These are phyloP conservation scores for Apophysomyces elegans DNA, from an alignment of 371 early-diverging fungal species.

Conservation along the genomic window DNA sequence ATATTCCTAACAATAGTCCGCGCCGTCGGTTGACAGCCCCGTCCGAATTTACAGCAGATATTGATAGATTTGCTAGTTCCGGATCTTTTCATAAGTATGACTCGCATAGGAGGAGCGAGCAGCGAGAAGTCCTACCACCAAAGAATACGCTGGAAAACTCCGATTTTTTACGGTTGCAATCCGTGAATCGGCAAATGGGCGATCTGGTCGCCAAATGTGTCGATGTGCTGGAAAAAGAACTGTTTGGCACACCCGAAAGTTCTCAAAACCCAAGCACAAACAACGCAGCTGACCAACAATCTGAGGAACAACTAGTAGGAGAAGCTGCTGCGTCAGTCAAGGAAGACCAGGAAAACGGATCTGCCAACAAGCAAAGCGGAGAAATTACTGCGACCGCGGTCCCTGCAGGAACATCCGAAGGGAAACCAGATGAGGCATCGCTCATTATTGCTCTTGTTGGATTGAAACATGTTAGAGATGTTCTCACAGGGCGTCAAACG, in stretches of 20 bases:
- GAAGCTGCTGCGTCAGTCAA: background rate
- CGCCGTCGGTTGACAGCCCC: constrained; percentile 31
- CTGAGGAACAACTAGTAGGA: constrained; percentile 10
- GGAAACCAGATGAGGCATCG: constrained; percentile 32
- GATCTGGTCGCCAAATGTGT: constrained; percentile 59
- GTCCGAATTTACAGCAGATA: constrained; percentile 46
- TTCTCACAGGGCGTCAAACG: constrained; percentile 52
- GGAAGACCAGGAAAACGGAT: background rate
- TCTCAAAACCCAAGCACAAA: background rate
- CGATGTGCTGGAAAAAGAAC: constrained; percentile 54
- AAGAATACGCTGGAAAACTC: background rate
- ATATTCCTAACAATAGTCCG: constrained; percentile 8
- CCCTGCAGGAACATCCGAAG: background rate
- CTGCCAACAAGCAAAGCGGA: background rate
- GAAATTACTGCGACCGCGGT: constrained; percentile 6
- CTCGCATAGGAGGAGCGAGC: background rate
- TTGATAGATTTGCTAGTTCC: constrained; percentile 34
- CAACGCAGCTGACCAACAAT: background rate
- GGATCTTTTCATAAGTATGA: constrained; percentile 12
- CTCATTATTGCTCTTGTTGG: constrained; percentile 55
- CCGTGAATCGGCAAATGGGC: constrained; percentile 54
- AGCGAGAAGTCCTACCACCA: background rate
- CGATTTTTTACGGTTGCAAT: constrained; percentile 19
- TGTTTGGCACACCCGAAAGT: constrained; percentile 33
- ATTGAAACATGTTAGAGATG: constrained; percentile 67